A percentile compares a stretch with the other conserved stretches of the same genome.
Evolutionary conservation across 768 basidiomycete species (phyloP).

Genomic region (Serendipita vermifera): DNA sequence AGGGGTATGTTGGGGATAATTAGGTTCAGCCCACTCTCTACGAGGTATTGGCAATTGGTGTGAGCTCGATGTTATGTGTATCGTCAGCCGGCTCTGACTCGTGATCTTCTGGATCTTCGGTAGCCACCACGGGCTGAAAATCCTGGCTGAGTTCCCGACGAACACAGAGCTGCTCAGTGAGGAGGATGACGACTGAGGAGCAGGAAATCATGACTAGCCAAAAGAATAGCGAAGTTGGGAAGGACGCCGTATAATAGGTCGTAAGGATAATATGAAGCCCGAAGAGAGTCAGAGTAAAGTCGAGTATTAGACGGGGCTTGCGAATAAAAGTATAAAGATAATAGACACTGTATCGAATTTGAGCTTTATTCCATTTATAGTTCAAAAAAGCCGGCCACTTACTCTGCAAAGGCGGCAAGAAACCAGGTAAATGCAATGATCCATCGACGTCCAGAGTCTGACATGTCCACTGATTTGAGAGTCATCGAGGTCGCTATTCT

Average conservation of each 20-base stretch:
- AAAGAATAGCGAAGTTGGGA: conserved; percentile 87
- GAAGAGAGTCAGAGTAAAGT: conserved; percentile 80
- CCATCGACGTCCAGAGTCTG: conserved; percentile 79
- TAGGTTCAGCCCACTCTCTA: too few relatives aligned
- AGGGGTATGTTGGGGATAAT: background rate
- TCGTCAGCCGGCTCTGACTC: background rate
- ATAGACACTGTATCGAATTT: conserved; percentile 40
- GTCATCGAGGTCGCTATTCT: conserved; percentile 5
- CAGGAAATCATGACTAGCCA: conserved; percentile 70
- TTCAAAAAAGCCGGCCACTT: conserved; percentile 25
- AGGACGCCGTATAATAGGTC: conserved; percentile 72
- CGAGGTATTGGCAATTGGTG: background rate
- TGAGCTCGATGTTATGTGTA: conserved; percentile 8
- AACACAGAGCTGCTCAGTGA: conserved; percentile 86
- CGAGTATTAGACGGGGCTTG: conserved; percentile 85
- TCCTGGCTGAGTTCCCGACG: conserved; percentile 83
- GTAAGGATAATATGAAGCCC: conserved; percentile 90
- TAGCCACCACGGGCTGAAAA: conserved; percentile 24
- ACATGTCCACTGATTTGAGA: conserved; percentile 46
- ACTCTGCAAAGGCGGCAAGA: conserved; percentile 73
- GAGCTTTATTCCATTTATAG: background rate
- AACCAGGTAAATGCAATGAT: conserved; percentile 82
- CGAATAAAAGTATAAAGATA: conserved; percentile 81
- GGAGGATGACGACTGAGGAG: conserved; percentile 57
- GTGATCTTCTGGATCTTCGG: background rate